Evolutionary conservation across 2,329 filamentous ascomycete species (phyloP).

Genomic region (Zymoseptoria brevis): DNA sequence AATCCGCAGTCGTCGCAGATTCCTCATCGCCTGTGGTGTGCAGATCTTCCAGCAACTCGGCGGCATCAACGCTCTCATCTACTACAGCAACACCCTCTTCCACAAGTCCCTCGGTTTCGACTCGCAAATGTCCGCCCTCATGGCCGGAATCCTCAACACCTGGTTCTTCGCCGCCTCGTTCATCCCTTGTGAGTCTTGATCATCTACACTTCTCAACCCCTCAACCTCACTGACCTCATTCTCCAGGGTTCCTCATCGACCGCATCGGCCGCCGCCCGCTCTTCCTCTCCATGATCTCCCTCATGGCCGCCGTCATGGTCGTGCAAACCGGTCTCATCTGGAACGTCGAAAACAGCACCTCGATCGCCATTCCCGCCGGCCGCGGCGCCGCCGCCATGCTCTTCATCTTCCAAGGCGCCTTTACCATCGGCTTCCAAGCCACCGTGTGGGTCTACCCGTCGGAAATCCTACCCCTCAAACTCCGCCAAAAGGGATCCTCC

Average conservation of each 20-base stretch:
- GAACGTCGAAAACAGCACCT: slow-evolving; percentile 22
- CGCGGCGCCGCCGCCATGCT: slow-evolving; percentile 44
- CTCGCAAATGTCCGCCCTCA: slow-evolving; percentile 21
- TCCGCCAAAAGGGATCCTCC: slow-evolving; percentile 26
- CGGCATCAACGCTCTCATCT: slow-evolving; percentile 26
- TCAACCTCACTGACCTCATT: not conserved
- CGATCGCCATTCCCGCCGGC: slow-evolving; percentile 20
- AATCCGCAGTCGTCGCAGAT: slow-evolving; percentile 22
- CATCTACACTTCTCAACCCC: too few species aligned
- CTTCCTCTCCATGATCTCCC: slow-evolving; percentile 25
- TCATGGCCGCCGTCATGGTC: slow-evolving; percentile 58
- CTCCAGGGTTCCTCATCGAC: slow-evolving; percentile 33
- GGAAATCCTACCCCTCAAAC: slow-evolving; percentile 46
- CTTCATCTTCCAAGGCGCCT: slow-evolving; percentile 57
- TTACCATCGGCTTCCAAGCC: slow-evolving; percentile 51
- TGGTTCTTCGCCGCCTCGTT: slow-evolving; percentile 47
- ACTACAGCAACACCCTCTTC: slow-evolving; percentile 27
- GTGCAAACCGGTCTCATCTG: slow-evolving; percentile 42
- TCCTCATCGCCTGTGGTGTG: slow-evolving; percentile 25
- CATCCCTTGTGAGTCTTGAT: slow-evolving; percentile 37
- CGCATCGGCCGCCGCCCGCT: slow-evolving; percentile 27
- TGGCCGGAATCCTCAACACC: slow-evolving; percentile 33
- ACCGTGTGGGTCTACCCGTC: slow-evolving; percentile 57
- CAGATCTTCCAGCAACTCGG: slow-evolving; percentile 25
- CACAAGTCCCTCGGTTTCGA: slow-evolving; percentile 21